These are phyloP conservation scores for Boletus pseudopeckii DNA, from an alignment of 768 basidiomycete genomes.

Conservation along the genomic window DNA sequence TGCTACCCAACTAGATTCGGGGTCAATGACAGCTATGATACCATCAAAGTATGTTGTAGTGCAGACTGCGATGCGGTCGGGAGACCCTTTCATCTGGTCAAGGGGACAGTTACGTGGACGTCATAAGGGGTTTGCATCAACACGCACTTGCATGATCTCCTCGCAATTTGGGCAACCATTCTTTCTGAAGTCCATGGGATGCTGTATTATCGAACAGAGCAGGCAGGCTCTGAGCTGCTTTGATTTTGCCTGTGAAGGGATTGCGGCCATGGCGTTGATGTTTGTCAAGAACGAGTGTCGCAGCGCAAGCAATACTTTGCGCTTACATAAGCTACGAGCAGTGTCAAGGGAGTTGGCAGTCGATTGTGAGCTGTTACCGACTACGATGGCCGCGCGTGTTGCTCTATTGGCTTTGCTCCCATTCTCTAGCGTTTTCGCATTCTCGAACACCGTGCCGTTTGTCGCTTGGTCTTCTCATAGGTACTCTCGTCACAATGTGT, in stretches of 20 bases:
- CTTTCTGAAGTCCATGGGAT: constrained; percentile 77
- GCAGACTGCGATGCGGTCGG: constrained; percentile 79
- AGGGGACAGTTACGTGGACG: background rate
- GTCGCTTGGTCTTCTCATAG: constrained; percentile 69
- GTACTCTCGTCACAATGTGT: constrained; percentile 32
- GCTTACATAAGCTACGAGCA: constrained; percentile 18
- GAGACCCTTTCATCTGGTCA: constrained; percentile 78
- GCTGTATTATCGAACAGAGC: constrained; percentile 88
- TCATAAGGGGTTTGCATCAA: background rate
- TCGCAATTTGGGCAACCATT: constrained; percentile 97
- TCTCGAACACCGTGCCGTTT: constrained; percentile 60
- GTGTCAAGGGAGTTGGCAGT: background rate
- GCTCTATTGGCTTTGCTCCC: constrained; percentile 45
- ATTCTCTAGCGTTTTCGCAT: constrained; percentile 45
- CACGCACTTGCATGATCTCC: constrained; percentile 81
- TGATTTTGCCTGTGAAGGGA: constrained; percentile 60
- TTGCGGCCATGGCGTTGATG: constrained; percentile 34
- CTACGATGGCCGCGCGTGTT: constrained; percentile 43
- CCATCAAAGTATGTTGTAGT: constrained; percentile 95
- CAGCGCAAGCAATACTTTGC: background rate
- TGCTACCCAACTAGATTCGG: constrained; percentile 91
- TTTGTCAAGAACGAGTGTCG: background rate
- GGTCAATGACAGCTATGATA: constrained; percentile 80
- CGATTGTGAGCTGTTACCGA: background rate
- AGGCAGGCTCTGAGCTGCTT: constrained; percentile 87